Evolutionary conservation across 176 grass and related monocot species (phyloP).

Genomic region (Eleusine indica): DNA sequence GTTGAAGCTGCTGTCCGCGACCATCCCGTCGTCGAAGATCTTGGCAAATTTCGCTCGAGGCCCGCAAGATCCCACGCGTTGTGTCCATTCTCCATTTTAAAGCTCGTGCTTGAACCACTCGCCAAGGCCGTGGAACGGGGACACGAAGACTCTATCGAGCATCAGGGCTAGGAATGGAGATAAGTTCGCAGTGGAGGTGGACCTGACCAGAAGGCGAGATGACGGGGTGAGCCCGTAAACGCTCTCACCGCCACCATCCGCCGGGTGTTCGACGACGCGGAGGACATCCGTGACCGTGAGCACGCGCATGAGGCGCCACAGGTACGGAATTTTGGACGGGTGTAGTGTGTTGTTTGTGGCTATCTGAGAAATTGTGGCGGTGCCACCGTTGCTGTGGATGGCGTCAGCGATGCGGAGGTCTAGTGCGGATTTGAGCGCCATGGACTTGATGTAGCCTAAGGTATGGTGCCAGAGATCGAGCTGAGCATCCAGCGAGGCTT

Average conservation of each 20-base stretch:
- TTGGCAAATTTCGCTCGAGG: neutral
- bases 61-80: neutral
- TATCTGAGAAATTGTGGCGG: conserved; percentile 19
- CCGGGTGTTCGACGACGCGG: neutral
- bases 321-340: conserved; percentile 1
- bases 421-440: conserved; percentile 18
- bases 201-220: conserved; percentile 22
- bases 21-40: conserved; percentile 43
- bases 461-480: neutral
- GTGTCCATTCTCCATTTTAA: neutral
- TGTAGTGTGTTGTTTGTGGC: neutral
- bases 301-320: conserved; percentile 35
- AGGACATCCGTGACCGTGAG: neutral
- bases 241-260: neutral
- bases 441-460: neutral
- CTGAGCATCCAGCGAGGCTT: conserved; percentile 38
- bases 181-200: conserved; percentile 5
- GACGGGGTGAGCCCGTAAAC: conserved; percentile 17
- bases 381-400: conserved; percentile 21
- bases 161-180: neutral
- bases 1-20: neutral
- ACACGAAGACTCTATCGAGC: neutral
- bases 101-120: neutral
- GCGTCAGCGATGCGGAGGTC: conserved; percentile 27
- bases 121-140: neutral